Base-by-base conservation (phyloP, 345 rosid genomes). In the Clausena lansium region DNA sequence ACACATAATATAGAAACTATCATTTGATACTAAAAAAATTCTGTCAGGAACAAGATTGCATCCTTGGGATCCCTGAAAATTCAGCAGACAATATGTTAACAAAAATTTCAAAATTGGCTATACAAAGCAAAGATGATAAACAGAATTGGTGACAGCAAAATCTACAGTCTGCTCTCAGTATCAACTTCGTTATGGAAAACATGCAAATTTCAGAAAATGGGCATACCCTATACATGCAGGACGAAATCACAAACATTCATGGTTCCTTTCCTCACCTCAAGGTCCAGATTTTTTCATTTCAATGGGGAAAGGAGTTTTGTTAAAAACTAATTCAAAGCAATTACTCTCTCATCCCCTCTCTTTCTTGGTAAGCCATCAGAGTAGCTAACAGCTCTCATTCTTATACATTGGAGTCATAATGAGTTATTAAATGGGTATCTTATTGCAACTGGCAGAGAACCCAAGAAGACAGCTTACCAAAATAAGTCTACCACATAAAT, bases 401-500 rank as follows among this genome's bases (percentile, higher is more conserved):
- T 13, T 13, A 45, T 11, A 0, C 3, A 45, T 3, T 45, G 50
- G 5, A 45, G 50, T 45, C 0, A 1, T 45, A 13, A 1, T 45
- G 50, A 45, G 17, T 45, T 45, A 17, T 17, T 52, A 52, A 45
- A 10, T 33, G 45, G 15, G 2, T 15, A 15, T 50, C 55, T 50
- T 50, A 15, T 41, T 1, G 20, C 20, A 15, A 50, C 9, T 52
- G 22, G 57, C 17, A 45, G 22, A 52, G 57, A 30, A 52, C n/a
- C 22, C 13, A 19, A 30, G 55, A 28, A 67, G 11, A 10, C 35
- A 25, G 28, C 59, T 74, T 74, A 78, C 84, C 67, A 45, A 13
- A 2, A 62, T 25, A 36, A 75, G 20, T 66, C 81, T 90, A 93
- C 97, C 94, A 90, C 33, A 83, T 77, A 84, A 92, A 93, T 52